Conservation (phyloP, 2,329 filamentous ascomycete genomes). For the Venturia carpophila region DNA sequence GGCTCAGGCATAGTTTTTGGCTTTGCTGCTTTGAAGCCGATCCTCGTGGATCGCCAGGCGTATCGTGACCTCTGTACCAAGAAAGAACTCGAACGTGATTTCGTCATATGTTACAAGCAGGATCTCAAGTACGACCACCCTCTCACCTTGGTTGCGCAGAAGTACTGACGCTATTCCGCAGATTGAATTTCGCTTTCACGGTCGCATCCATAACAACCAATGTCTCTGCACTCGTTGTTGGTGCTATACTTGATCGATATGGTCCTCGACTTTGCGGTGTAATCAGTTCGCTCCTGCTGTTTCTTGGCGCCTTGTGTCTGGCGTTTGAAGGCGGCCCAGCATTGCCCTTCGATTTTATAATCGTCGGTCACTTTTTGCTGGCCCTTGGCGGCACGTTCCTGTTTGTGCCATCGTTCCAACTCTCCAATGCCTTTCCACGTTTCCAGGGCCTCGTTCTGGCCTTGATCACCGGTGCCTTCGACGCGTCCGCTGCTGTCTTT, state of each 20-base stretch:
- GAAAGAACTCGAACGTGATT: conserved; percentile 28
- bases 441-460: conserved; percentile 73
- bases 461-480: conserved; percentile 72
- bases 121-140: conserved; percentile 24
- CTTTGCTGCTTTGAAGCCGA: conserved; percentile 35
- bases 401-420: conserved; percentile 76
- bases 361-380: conserved; percentile 66
- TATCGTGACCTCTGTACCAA: conserved; percentile 31
- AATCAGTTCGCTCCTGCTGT: conserved; percentile 28
- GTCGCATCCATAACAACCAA: conserved; percentile 34
- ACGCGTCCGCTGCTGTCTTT: conserved; percentile 72
- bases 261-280: conserved; percentile 30
- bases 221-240: conserved; percentile 32
- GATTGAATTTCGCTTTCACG: conserved; percentile 18
- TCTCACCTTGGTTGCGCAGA: background rate
- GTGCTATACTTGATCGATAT: conserved; percentile 32
- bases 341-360: conserved; percentile 41
- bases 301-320: conserved; percentile 31
- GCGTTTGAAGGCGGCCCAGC: conserved; percentile 29
- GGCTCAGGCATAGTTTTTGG: conserved; percentile 36
- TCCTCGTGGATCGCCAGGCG: conserved; percentile 33
- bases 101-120: conserved; percentile 34
- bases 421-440: conserved; percentile 74
- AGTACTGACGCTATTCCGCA: background rate
- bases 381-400: conserved; percentile 73